A percentile compares a stretch with the other conserved stretches of the same genome.
These are phyloP conservation scores for Amphirosellinia nigrospora DNA, from an alignment of 495 filamentous ascomycete species.

Conservation along the genomic window DNA sequence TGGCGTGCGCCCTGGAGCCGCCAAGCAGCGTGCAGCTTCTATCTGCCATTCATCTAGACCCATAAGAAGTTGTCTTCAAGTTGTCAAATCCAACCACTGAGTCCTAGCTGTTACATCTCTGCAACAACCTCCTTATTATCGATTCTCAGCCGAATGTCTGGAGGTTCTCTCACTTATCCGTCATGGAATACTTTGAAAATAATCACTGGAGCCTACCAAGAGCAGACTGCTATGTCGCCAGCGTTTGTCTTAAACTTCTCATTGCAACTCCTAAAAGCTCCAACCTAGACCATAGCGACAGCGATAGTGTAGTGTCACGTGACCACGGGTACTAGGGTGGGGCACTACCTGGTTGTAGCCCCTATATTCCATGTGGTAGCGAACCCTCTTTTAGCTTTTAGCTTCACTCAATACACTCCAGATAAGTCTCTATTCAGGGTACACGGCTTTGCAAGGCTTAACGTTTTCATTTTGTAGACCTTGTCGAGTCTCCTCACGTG, in stretches of 20 bases:
- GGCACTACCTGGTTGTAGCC: no score
- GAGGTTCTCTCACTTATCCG: conserved; percentile 11
- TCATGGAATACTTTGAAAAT: conserved; percentile 3
- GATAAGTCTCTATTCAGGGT: no score
- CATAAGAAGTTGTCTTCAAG: neutral
- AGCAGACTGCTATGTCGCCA: neutral
- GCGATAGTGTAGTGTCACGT: no score
- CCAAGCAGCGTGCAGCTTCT: neutral
- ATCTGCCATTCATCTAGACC: neutral
- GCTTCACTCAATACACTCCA: no score
- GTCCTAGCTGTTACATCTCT: conserved; percentile 4
- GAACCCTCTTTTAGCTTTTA: no score
- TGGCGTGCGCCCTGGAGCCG: neutral
- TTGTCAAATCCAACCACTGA: neutral
- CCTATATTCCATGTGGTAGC: no score
- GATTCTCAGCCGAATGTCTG: neutral
- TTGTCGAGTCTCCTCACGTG: no score
- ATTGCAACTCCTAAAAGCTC: neutral
- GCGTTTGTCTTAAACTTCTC: neutral
- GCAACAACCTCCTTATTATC: conserved; percentile 1
- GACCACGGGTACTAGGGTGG: no score
- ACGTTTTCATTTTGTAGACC: no score
- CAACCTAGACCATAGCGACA: neutral
- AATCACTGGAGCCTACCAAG: neutral
- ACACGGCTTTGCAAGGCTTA: no score